Evolutionary conservation across 768 basidiomycete genomes (phyloP), one percentile per base, ranked within the genome.

Genomic region (Amanita pallidorosea): DNA sequence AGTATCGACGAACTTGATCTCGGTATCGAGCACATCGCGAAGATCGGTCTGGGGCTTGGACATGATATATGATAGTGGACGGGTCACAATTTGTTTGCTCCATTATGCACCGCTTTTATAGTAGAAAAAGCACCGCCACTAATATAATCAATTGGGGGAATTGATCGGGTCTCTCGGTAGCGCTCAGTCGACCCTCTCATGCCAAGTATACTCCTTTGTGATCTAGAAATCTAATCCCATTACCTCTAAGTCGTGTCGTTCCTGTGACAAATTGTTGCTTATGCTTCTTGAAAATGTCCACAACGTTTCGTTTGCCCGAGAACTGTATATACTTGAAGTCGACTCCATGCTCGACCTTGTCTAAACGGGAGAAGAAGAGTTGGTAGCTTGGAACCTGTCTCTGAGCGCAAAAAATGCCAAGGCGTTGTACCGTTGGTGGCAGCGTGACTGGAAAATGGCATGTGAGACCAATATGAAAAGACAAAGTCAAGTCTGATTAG

Each of bases 1-100:
- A 13, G 22, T 45, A 29, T n/a, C 25, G 29, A 56, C 68, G 18
- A 53, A 83, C 83, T 82, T 83, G 60, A 86, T 71, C 56, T 86
- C 84, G 3, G 67, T 62, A 5, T 77, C 74, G 0, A 84, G 58
- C 11, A 84, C 84, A 15, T 69, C 65, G 54, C 78, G 68, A 2
- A 85, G 61, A 57, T 84, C 80, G 2, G 74, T 49, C 12, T 53
- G 53, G 23, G 55, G 60, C 49, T 55, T 57, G 37, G 40, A 50
- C 45, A 45, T 22, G 36, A 31, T 51, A 22, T n/a, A n/a, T n/a
- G n/a, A n/a, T n/a, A 9, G 17, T 31, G 33, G 22, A n/a, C 8
- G 22, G 42, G 40, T 23, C 20, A 25, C 5, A 18, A 15, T 11
- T 17, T 17, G 37, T 6, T 40, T 37, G 17, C 17, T n/a, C 5